Base-by-base conservation (phyloP, 2,329 filamentous ascomycete genomes). In the Ascochyta viciae-villosae region DNA sequence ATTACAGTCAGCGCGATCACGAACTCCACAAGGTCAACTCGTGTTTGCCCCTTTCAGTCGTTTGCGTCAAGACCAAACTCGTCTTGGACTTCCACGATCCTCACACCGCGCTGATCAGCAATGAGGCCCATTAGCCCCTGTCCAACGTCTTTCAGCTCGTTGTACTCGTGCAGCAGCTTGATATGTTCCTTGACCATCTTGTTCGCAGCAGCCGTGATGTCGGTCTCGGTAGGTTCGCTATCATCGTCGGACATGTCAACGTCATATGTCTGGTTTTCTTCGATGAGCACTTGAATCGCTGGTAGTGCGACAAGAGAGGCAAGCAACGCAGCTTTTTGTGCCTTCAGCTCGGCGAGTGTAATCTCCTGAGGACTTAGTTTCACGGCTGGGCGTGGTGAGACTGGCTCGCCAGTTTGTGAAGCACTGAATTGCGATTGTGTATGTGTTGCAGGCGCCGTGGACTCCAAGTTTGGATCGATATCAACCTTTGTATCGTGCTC, bases 61-160 rank as follows among this genome's bases (percentile, higher is more conserved):
- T 77, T 74, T 19, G 71, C 65, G 10, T 69, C 75, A 39, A 82
- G 71, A 37, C 76, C 80, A 65, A 80, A 81, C 55, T 82, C 80
- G 52, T 78, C 77, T 68, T 81, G 80, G 12, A 83, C 74, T 29
- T 79, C 76, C 47, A 75, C 70, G 49, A 85, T 79, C 52, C 84
- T 77, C 40, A 85, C 79, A 8, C 86, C 86, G 38, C 86, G 77
- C 58, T 82, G 80, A 55, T 91, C 88, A 4, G 88, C 88, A 70
- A 90, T 85, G 64, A 90, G 74, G 0, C 86, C 87, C 75, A 90
- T 82, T 27, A 91, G 67, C 0, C 87, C 87, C 66, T 87, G 83
- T 0, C 84, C 88, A 7, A 89, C 78, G 71, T 91, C 88, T 60
- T 87, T 86, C 64, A 90, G 85, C 71, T 89, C 87, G 65, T 91